These are phyloP conservation scores for Phytopythium oedochilum DNA, from an alignment of 352 stramenopile genomes.

Conservation along the genomic window DNA sequence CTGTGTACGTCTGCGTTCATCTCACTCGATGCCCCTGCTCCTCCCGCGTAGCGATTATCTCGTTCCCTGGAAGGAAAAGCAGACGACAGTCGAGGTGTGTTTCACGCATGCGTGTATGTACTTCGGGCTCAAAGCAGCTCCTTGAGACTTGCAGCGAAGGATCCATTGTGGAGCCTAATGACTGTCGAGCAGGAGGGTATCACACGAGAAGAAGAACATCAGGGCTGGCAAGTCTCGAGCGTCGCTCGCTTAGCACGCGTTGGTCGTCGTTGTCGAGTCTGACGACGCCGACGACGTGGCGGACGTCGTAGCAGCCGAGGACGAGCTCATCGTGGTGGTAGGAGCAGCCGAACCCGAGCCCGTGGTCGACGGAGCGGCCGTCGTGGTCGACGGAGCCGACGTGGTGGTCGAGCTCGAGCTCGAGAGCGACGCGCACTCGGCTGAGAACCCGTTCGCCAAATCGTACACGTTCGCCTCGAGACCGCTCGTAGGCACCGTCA, in stretches of 20 bases:
- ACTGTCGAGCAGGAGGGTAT: too few relatives aligned
- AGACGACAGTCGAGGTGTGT: too few relatives aligned
- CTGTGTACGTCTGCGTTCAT: background rate
- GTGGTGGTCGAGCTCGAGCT: slow-evolving; percentile 6
- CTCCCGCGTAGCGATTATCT: too few relatives aligned
- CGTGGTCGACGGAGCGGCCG: slow-evolving; percentile 6
- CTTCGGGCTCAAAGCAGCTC: too few relatives aligned
- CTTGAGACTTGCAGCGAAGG: too few relatives aligned
- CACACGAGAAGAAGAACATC: background rate
- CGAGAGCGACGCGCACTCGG: slow-evolving; percentile 11
- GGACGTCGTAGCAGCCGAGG: too few relatives aligned
- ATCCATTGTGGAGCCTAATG: too few relatives aligned
- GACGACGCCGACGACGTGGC: too few relatives aligned
- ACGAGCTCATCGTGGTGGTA: background rate
- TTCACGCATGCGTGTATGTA: too few relatives aligned
- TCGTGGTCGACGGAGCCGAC: slow-evolving; percentile 9
- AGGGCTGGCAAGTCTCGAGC: background rate
- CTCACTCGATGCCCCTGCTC: too few relatives aligned
- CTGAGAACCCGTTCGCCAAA: slow-evolving; percentile 16
- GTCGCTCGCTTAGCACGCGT: background rate
- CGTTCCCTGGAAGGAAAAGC: too few relatives aligned
- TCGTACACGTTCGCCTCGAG: slow-evolving; percentile 21
- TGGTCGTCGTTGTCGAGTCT: background rate
- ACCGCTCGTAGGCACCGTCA: slow-evolving; percentile 18
- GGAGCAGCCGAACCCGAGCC: too few relatives aligned